Base-by-base conservation (phyloP, 768 basidiomycete genomes). In the Phanerochaete sordida region DNA sequence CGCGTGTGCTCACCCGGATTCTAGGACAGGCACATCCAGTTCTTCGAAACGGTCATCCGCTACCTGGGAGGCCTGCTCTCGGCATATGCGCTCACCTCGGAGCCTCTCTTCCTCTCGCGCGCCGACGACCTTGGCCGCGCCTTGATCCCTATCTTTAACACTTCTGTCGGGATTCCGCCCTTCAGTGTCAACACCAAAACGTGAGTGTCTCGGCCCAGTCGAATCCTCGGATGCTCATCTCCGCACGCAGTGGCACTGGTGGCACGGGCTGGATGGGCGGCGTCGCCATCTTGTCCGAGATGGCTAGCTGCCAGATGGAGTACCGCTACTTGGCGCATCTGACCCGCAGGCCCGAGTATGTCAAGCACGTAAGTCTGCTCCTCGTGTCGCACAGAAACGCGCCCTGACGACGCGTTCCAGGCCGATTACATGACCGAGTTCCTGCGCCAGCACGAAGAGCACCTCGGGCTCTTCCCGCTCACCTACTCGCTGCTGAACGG, bases 61-160 rank as follows among this genome's bases (percentile, higher is more conserved):
- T 89, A 95, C 66, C 83, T 97, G 1, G 95, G 94, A 3, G 95
- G 95, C 5, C 76, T 95, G 1, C 79, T 95, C 8, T 89, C 90
- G 2, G 91, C 90, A 0, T 88, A 94, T 67, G 86, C 93, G 4
- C 75, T 97, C 1, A 85, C 90, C 0, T 75, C 77, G 15, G 81
- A 94, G 52, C 66, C 73, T 1, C 66, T 89, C 2, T 79, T 90
- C 59, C 79, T 93, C 35, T 69, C 78, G 15, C 83, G 85, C 37
- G 91, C 94, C 0, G 84, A 91, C 46, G 90, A 95, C 56, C 84
- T 98, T n/a, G 94, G 84, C 2, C 73, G 78, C 19, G 79, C 77
- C 35, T 77, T 97, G 2, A 79, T 92, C 2, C 85, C 88, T 1
- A 84, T 83, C 2, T 95, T 97, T 70, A 74, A 84, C 23, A 86